A percentile compares a stretch with the other conserved stretches of the same genome.
Evolutionary conservation across 306 rosid species (phyloP).

Genomic region (Sophora flavescens): DNA sequence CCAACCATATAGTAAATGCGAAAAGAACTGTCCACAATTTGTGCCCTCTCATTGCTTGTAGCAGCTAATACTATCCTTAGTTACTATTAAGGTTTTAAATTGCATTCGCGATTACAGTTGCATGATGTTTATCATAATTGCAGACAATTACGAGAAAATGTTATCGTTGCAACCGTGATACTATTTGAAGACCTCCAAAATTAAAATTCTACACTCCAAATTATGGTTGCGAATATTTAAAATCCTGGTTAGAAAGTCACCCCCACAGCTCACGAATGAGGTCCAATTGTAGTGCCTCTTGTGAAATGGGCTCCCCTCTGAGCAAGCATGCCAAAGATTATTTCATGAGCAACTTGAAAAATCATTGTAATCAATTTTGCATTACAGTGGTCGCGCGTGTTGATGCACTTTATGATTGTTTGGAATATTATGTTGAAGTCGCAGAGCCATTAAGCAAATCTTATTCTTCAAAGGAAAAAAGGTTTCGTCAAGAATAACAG

Average conservation of each 20-base stretch:
- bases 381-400: conserved; percentile 37
- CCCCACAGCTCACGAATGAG: neutral
- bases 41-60: conserved; percentile 44
- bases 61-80: too few relatives aligned
- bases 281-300: conserved; percentile 7
- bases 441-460: neutral
- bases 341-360: conserved; percentile 30
- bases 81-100: too few relatives aligned
- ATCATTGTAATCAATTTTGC: conserved; percentile 23
- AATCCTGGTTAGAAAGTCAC: neutral
- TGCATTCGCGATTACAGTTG: too few relatives aligned
- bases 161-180: too few relatives aligned
- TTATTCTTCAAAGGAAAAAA: neutral
- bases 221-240: too few relatives aligned
- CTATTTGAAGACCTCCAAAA: too few relatives aligned
- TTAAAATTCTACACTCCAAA: too few relatives aligned
- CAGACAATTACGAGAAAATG: too few relatives aligned
- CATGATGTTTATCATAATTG: too few relatives aligned
- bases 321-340: conserved; percentile 45
- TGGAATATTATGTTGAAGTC: conserved; percentile 20
- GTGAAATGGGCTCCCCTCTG: conserved; percentile 10
- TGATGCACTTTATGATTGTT: conserved; percentile 47
- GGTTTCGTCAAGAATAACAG: neutral
- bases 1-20: conserved; percentile 40
- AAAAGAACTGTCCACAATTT: conserved; percentile 33